Evolutionary conservation across 371 early-diverging fungal genomes (phyloP).

Genomic region (Choanephora cucurbitarum): DNA sequence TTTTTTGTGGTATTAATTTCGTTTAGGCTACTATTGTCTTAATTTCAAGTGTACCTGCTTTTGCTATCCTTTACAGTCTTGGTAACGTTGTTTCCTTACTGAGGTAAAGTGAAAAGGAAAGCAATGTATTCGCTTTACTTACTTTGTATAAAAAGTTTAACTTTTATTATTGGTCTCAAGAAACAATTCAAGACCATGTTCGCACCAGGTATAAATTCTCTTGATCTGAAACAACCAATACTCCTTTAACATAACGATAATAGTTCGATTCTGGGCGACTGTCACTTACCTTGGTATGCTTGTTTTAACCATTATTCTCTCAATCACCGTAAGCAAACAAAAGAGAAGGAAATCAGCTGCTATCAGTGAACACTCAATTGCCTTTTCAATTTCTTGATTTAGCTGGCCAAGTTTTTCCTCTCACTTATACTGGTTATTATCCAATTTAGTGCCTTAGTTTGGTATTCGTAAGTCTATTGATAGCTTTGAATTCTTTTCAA

Average conservation of each 20-base stretch:
- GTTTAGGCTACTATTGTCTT: conserved; percentile 68
- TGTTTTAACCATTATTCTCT: conserved; percentile 33
- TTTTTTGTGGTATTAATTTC: not conserved
- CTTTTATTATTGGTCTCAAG: conserved; percentile 86
- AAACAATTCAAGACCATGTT: conserved; percentile 86
- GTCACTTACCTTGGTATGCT: conserved; percentile 34
- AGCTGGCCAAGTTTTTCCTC: conserved; percentile 56
- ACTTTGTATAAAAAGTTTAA: too few species aligned
- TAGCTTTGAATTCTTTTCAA: too few species aligned
- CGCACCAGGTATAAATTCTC: conserved; percentile 60
- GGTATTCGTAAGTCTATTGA: conserved; percentile 79
- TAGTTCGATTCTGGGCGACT: conserved; percentile 49
- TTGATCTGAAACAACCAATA: too few species aligned
- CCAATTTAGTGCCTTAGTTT: conserved; percentile 86
- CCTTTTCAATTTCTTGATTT: too few species aligned
- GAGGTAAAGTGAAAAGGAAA: conserved; percentile 45
- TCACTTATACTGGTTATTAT: conserved; percentile 75
- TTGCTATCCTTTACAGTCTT: conserved; percentile 88
- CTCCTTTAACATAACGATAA: not conserved
- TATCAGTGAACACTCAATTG: too few species aligned
- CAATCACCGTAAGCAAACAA: conserved; percentile 36
- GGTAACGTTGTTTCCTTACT: conserved; percentile 87
- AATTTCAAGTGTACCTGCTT: conserved; percentile 60
- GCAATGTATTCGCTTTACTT: too few species aligned
- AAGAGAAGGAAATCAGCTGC: too few species aligned